A percentile compares a stretch with the other conserved stretches of the same genome.
These are phyloP conservation scores for Colletotrichum trifolii DNA, from an alignment of 2,329 filamentous ascomycete genomes.

Conservation along the genomic window DNA sequence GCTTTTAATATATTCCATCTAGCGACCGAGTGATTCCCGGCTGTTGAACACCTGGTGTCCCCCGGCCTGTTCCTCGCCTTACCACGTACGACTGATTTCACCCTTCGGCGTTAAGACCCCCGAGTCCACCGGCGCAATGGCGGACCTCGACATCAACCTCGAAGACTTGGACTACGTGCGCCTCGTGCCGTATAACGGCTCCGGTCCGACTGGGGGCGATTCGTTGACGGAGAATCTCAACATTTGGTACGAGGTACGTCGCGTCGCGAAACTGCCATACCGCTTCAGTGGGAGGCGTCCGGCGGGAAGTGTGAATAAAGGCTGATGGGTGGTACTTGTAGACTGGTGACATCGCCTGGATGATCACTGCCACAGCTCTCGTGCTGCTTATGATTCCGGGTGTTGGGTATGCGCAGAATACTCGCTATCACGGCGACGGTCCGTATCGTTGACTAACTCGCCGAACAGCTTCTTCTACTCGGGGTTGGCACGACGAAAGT, in stretches of 20 bases:
- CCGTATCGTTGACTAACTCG: slow-evolving; percentile 17
- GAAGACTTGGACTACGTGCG: slow-evolving; percentile 56
- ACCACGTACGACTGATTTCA: no score
- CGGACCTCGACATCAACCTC: slow-evolving; percentile 52
- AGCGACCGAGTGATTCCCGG: background rate
- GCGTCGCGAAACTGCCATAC: background rate
- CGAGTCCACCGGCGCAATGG: slow-evolving; percentile 19
- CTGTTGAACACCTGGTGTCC: background rate
- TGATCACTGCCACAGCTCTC: slow-evolving; percentile 83
- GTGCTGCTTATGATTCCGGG: slow-evolving; percentile 94
- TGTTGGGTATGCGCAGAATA: slow-evolving; percentile 63
- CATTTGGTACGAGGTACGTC: slow-evolving; percentile 77
- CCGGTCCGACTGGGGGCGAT: slow-evolving; percentile 73
- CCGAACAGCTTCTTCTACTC: slow-evolving; percentile 83
- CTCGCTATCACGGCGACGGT: background rate
- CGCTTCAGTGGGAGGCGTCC: background rate
- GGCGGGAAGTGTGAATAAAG: background rate
- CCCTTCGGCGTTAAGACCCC: slow-evolving; percentile 25
- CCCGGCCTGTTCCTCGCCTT: no score
- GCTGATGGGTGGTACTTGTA: slow-evolving; percentile 50
- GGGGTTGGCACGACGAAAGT: slow-evolving; percentile 88
- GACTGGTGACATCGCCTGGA: slow-evolving; percentile 87
- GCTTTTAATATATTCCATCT: background rate
- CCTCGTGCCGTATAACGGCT: slow-evolving; percentile 72
- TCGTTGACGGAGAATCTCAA: slow-evolving; percentile 77